Percentiles rank a stretch among this genome's conserved stretches.
Conservation (phyloP, 176 grass and related monocot species). For the Alloteropsis semialata region DNA sequence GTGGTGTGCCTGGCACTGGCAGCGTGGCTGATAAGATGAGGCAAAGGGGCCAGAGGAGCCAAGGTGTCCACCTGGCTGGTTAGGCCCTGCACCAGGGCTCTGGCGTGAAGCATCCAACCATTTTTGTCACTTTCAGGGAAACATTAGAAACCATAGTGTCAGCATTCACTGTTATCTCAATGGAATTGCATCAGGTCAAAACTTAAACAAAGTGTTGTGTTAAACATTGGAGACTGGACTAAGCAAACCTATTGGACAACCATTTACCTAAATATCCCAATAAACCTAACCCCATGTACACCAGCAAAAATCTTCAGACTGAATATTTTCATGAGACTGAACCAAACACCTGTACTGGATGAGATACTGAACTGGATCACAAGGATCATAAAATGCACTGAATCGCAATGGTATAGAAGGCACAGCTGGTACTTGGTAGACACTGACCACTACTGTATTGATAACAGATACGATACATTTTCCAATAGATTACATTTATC, state of each 20-base stretch:
- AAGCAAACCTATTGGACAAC: background rate
- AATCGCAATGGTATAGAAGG: background rate
- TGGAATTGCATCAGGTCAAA: background rate
- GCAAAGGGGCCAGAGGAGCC: background rate
- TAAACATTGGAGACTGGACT: background rate
- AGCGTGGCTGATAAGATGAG: background rate
- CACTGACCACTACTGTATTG: constrained; percentile 29
- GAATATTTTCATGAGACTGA: background rate
- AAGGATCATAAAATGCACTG: background rate
- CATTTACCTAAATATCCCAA: background rate
- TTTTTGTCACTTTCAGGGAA: constrained; percentile 29
- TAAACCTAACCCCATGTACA: background rate
- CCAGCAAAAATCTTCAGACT: background rate
- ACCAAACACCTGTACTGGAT: background rate
- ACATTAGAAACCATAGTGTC: constrained; percentile 1
- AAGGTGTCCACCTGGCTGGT: background rate
- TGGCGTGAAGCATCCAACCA: background rate
- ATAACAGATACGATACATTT: constrained; percentile 24
- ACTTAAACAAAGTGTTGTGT: background rate
- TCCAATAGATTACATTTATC: constrained; percentile 23
- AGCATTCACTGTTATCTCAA: background rate
- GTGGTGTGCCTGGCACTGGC: background rate
- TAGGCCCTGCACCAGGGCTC: background rate
- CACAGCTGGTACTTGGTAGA: constrained; percentile 1
- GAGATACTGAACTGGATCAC: background rate